These are phyloP conservation scores for Venturia pyrina DNA, from an alignment of 2,329 filamentous ascomycete species.

Conservation along the genomic window DNA sequence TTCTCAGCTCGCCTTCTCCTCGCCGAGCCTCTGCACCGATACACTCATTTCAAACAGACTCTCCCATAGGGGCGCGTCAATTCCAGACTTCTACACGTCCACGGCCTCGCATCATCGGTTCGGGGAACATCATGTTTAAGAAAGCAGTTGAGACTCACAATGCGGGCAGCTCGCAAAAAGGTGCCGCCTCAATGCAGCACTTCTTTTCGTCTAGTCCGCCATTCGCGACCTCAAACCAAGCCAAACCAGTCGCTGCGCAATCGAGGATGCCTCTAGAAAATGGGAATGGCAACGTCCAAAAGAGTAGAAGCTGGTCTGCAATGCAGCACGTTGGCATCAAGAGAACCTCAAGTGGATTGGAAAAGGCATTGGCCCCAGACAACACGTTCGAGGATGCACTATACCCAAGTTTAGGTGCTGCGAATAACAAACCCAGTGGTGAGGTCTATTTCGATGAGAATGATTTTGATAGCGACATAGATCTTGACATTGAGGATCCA, in stretches of 20 bases:
- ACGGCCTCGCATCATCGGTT: slow-evolving; percentile 7
- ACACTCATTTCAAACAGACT: slow-evolving; percentile 4
- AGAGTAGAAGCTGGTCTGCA: background rate
- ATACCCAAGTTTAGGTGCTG: slow-evolving; percentile 13
- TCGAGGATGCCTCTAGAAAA: background rate
- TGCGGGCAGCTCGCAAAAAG: background rate
- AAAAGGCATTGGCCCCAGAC: slow-evolving; percentile 31
- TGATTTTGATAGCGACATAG: slow-evolving; percentile 77
- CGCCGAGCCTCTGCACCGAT: background rate
- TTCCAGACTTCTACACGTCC: background rate
- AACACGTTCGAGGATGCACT: slow-evolving; percentile 25
- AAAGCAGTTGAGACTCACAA: slow-evolving; percentile 6
- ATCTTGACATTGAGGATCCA: slow-evolving; percentile 60
- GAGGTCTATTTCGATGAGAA: slow-evolving; percentile 61
- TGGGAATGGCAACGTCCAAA: background rate
- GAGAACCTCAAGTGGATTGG: slow-evolving; percentile 36
- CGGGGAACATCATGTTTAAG: slow-evolving; percentile 10
- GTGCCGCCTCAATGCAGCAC: background rate
- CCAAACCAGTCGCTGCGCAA: background rate
- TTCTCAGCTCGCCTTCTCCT: background rate
- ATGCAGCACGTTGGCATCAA: slow-evolving; percentile 26
- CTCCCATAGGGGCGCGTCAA: background rate
- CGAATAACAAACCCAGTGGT: slow-evolving; percentile 32
- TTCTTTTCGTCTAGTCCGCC: slow-evolving; percentile 6
- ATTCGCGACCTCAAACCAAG: background rate